Evolutionary conservation across 2,329 filamentous ascomycete genomes (phyloP), one percentile per base, ranked within the genome.

Genomic region (Colletotrichum destructivum): DNA sequence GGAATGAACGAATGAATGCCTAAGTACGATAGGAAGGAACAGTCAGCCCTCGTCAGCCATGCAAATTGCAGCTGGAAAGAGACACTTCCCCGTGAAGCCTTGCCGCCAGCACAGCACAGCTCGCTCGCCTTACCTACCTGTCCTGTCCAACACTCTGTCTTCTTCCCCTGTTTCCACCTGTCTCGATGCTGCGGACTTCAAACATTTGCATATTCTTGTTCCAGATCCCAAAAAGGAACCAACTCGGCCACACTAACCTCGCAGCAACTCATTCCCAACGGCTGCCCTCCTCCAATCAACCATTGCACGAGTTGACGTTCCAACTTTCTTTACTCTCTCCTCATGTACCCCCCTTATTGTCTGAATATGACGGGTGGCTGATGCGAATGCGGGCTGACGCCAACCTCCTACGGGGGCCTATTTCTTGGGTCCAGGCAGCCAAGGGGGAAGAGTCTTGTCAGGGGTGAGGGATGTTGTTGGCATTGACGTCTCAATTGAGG

Each of bases 241-340:
- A 42, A 15, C 31, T 54, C 47, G 61, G 63, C 66, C 61, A 38
- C 23, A 18, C 52, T n/a, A 12, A 15, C 52, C 31, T 69, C 26
- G 66, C 23, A 51, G 13, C 46, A 35, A 11, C 42, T 44, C 59
- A n/a, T 26, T 44, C 13, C 8, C 38, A 46, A 15, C 44, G 13
- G 60, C 23, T 71, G 51, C 38, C 35, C 11, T 54, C 68, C 68
- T 54, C 68, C 68, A 68, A 71, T 68, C 35, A 59, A 68, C 38
- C 38, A 38, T 52, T 57, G 38, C 64, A 71, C 57, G 49, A 42
- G 63, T 56, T 66, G 68, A 44, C n/a, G 49, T 55, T 13, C 16
- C 52, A 55, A 15, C 52, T 38, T 55, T 55, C 26, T 62, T 68
- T 62, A 38, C 31, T 47, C 35, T 18, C 35, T 26, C 35, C 21